Conservation (phyloP, 495 filamentous ascomycete species). For the Xylaria sp. region DNA sequence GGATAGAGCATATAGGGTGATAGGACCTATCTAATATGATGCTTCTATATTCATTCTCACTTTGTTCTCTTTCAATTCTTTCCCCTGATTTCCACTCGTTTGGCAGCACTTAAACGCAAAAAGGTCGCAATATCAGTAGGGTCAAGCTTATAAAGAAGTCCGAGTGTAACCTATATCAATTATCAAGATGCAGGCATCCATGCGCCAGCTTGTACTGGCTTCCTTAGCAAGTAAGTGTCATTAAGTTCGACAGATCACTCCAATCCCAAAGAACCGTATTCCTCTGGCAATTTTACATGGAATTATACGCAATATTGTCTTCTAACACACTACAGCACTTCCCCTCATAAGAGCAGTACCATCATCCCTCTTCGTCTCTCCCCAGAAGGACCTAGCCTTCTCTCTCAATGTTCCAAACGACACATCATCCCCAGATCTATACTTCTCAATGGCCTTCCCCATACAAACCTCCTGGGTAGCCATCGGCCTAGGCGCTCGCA, state of each 20-base stretch:
- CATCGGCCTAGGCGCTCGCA: conserved; percentile 57
- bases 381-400: conserved; percentile 51
- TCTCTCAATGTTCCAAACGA: conserved; percentile 51
- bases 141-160: not conserved
- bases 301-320: not conserved
- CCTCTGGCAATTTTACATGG: not conserved
- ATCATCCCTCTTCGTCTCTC: conserved; percentile 46
- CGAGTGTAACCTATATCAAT: not conserved
- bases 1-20: not conserved
- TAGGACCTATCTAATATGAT: not conserved
- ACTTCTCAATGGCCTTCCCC: conserved; percentile 56
- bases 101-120: not conserved
- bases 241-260: not conserved
- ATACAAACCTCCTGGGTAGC: conserved; percentile 52
- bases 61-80: not conserved
- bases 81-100: not conserved
- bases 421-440: conserved; percentile 48
- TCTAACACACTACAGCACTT: conserved; percentile 25
- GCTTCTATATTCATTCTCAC: not conserved
- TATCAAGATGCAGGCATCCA: conserved; percentile 31
- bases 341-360: conserved; percentile 30
- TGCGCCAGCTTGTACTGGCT: conserved; percentile 35
- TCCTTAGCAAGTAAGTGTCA: conserved; percentile 22
- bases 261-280: not conserved
- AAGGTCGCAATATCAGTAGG: not conserved